Evolutionary conservation across 768 basidiomycete genomes (phyloP), one percentile per base, ranked within the genome.

Genomic region (Collybia sordida): DNA sequence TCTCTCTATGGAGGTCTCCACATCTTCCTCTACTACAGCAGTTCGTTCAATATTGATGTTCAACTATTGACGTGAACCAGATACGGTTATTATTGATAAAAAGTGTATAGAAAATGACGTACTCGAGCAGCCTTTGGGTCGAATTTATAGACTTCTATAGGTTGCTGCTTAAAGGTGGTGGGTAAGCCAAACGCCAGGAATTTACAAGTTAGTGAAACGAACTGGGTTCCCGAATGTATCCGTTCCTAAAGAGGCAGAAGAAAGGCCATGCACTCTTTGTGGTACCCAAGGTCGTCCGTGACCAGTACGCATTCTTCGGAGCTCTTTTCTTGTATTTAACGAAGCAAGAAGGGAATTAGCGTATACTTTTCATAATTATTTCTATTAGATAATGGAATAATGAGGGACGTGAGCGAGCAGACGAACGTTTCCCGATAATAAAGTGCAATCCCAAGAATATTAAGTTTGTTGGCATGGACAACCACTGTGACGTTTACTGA

Each of bases 391-490:
- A 39, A 18, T 19, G 9, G 14, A n/a, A n/a, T n/a, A n/a, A 27
- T 15, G 7, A 2, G 14, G 1, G 18, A 19, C 3, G 6, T 41
- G 21, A 24, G 12, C 7, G 11, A 8, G 22, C 39, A 12, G 14
- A 57, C 74, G 43, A 47, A 78, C 77, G 49, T 54, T 79, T 79
- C 36, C 65, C 67, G 41, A 79, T 79, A 18, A 78, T 63, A 48
- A 79, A 77, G 52, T 79, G 75, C 7, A 79, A 55, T 8, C 73
- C 73, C 56, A 79, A 70, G 49, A 77, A 76, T 15, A 78, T 54
- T 3, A 73, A 62, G 49, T 72, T 77, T 18, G 54, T 43, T 3
- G 74, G 70, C 71, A 78, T 72, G 6, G 60, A 46, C 15, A 79
- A 58, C 77, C 77, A 78, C 71, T 72, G 53, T 12, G 11, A 15